Conservation (phyloP, 345 rosid species). For the Gossypium anomalum region DNA sequence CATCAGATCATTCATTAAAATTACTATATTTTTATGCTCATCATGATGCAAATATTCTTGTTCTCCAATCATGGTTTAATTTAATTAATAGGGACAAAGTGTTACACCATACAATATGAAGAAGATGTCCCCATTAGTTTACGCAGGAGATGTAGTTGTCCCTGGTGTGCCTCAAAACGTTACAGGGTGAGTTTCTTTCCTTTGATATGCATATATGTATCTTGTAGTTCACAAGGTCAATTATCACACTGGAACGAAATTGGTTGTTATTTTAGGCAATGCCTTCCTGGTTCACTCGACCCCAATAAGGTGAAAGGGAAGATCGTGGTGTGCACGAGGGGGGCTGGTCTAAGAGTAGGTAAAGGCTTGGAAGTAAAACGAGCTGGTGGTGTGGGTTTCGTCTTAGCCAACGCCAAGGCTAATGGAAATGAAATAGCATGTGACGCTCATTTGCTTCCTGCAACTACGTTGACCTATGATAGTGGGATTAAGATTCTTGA, state of each 20-base stretch:
- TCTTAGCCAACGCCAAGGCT: conserved; percentile 45
- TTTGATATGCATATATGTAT: neutral
- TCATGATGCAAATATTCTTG: neutral
- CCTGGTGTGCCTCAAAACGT: conserved; percentile 36
- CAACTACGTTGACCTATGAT: conserved; percentile 31
- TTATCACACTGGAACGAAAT: neutral
- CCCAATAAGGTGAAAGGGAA: conserved; percentile 65
- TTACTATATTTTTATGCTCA: neutral
- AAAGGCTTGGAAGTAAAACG: conserved; percentile 78
- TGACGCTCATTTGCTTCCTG: conserved; percentile 64
- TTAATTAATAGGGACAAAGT: conserved; percentile 47
- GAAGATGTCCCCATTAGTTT: conserved; percentile 49
- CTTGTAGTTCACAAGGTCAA: neutral
- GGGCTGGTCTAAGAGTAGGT: conserved; percentile 45
- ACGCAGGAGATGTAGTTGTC: conserved; percentile 51
- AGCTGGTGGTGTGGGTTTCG: conserved; percentile 73
- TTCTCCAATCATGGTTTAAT: neutral
- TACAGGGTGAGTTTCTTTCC: conserved; percentile 33
- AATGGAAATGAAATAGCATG: conserved; percentile 26
- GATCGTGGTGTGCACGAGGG: conserved; percentile 71
- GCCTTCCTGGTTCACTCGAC: conserved; percentile 57
- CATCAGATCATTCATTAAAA: neutral
- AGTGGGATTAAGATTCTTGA: conserved; percentile 37
- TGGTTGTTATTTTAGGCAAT: conserved; percentile 39
- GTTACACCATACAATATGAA: conserved; percentile 44